Evolutionary conservation across 2,329 filamentous ascomycete genomes (phyloP).

Genomic region (Nemania sp.): DNA sequence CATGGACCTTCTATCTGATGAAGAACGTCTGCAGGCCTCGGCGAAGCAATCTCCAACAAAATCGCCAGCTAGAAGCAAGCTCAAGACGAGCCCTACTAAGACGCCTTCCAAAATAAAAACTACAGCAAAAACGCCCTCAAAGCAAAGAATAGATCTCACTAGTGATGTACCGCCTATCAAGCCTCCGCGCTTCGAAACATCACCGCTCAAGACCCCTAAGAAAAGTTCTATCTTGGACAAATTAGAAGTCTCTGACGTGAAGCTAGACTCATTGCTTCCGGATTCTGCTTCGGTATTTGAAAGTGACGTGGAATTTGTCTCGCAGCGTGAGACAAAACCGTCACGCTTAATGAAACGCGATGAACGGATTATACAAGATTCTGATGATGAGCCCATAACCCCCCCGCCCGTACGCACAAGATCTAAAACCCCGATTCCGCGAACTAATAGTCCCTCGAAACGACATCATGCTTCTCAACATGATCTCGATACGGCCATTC

Average conservation of each 20-base stretch:
- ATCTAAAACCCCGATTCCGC: slow-evolving; percentile 45
- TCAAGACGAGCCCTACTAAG: slow-evolving; percentile 42
- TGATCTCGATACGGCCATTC: slow-evolving; percentile 40
- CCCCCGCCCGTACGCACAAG: slow-evolving; percentile 56
- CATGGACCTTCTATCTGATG: slow-evolving; percentile 56
- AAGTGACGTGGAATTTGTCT: slow-evolving; percentile 37
- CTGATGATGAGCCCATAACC: slow-evolving; percentile 66
- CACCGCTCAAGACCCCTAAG: slow-evolving; percentile 45
- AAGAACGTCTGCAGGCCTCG: slow-evolving; percentile 46
- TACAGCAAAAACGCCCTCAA: slow-evolving; percentile 31
- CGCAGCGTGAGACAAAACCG: slow-evolving; percentile 37
- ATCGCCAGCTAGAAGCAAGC: slow-evolving; percentile 49
- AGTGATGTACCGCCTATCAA: slow-evolving; percentile 30
- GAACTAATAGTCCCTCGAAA: slow-evolving; percentile 40
- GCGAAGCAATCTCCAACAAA: slow-evolving; percentile 56
- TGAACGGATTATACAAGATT: slow-evolving; percentile 64
- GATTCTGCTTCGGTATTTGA: slow-evolving; percentile 40
- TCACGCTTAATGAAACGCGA: slow-evolving; percentile 44
- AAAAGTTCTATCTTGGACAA: slow-evolving; percentile 37
- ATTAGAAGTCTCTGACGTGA: slow-evolving; percentile 22
- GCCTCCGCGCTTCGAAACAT: slow-evolving; percentile 39
- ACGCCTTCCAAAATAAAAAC: slow-evolving; percentile 38
- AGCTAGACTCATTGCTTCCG: slow-evolving; percentile 16
- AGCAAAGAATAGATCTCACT: slow-evolving; percentile 22
- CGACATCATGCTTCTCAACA: slow-evolving; percentile 35